Base-by-base conservation (phyloP, 2,329 filamentous ascomycete genomes). In the Aspergillus costaricaensis region DNA sequence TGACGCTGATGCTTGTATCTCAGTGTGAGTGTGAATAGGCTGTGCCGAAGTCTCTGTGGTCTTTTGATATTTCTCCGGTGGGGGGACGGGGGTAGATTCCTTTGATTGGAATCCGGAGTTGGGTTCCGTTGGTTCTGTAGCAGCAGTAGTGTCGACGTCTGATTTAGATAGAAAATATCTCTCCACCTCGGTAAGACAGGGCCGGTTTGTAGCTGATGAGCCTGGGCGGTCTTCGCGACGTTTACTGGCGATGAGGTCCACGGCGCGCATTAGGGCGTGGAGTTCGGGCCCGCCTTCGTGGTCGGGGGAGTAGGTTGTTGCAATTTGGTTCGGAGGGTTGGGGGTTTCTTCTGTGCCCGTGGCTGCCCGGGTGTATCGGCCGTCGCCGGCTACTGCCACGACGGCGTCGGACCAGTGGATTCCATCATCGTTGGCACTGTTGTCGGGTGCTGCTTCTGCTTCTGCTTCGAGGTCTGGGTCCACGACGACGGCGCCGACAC, bases 251-350 rank as follows among this genome's bases (percentile, higher is more conserved):
- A 81, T 69, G 55, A 81, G 71, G 9, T 78, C 77, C 10, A 77
- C 70, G 8, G 68, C 77, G 19, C 79, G 76, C 79, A 81, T 81
- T 52, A 81, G 62, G 2, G 79, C 77, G 61, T 81, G 79, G n/a
- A 77, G 69, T 54, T 80, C 77, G 2, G 79, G 78, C 2, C 78
- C 75, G 12, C 78, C 78, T 60, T 80, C 77, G 3, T 70, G 44
- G 53, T 78, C 74, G 0, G 73, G 57, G n/a, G 75, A 60, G 52
- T 74, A 75, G 7, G 41, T 63, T 36, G 12, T 36, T 36, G 32
- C 32, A 10, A 5, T 5, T 5, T 63, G 41, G 44, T 55, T 62
- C 0, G 62, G 67, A 2, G 73, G 69, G 49, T 72, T 72, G 1
- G 73, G 70, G 0, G 53, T 23, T 23, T 23, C 43, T 0, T 61